A percentile compares a stretch with the other conserved stretches of the same genome.
phyloP scores from a whole-genome alignment of 2,329 filamentous ascomycete species.

The Aspergillus hortae region DNA sequence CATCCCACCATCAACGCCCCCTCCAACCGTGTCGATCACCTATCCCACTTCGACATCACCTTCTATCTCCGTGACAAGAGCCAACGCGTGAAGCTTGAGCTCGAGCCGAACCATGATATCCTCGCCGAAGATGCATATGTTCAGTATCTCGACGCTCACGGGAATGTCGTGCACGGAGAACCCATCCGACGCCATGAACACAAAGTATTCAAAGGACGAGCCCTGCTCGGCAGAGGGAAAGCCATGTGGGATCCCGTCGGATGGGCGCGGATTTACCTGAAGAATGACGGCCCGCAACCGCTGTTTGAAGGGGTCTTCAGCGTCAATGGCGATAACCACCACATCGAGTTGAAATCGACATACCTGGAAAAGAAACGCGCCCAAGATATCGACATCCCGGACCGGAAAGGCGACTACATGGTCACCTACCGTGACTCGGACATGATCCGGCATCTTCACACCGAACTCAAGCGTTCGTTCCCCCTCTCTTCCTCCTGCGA shows the following conservation, averaged over 20 bases:
- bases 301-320: constrained; percentile 89
- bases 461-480: constrained; percentile 63
- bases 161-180: constrained; percentile 63
- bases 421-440: constrained; percentile 91
- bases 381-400: constrained; percentile 64
- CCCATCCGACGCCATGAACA: constrained; percentile 69
- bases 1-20: constrained; percentile 74
- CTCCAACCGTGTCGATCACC: constrained; percentile 72
- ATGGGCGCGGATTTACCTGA: constrained; percentile 79
- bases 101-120: constrained; percentile 90
- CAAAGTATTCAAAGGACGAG: constrained; percentile 77
- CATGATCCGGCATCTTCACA: constrained; percentile 51
- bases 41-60: constrained; percentile 78
- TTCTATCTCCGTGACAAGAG: constrained; percentile 68
- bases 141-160: constrained; percentile 68
- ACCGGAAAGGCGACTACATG: constrained; percentile 69
- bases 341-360: constrained; percentile 71
- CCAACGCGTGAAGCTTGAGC: constrained; percentile 70
- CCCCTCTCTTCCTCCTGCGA: constrained; percentile 56
- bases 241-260: constrained; percentile 75
- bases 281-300: constrained; percentile 70
- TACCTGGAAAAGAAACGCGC: constrained; percentile 70
- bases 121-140: constrained; percentile 72
- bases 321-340: constrained; percentile 76
- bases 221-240: constrained; percentile 64